A percentile compares a stretch with the other conserved stretches of the same genome.
Evolutionary conservation across 768 basidiomycete genomes (phyloP).

Genomic region (Butyriboletus loyo): DNA sequence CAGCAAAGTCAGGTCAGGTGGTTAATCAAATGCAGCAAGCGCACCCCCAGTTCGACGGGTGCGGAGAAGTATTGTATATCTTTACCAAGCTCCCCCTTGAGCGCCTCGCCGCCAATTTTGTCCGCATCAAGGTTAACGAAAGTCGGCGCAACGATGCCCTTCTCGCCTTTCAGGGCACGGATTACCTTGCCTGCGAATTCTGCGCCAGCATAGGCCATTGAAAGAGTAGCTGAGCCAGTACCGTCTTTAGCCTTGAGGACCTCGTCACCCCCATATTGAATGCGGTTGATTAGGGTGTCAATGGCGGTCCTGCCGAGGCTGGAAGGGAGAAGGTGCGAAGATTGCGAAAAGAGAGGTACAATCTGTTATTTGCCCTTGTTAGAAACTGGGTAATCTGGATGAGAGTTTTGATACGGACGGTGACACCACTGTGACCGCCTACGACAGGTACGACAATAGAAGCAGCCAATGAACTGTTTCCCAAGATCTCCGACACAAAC

Average conservation of each 20-base stretch:
- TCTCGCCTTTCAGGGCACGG: slow-evolving; percentile 83
- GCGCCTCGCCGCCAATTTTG: slow-evolving; percentile 61
- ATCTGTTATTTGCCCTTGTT: slow-evolving; percentile 48
- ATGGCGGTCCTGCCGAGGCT: slow-evolving; percentile 43
- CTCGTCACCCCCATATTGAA: slow-evolving; percentile 96
- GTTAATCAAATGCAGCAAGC: slow-evolving; percentile 10
- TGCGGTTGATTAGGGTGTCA: slow-evolving; percentile 71
- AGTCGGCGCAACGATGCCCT: slow-evolving; percentile 78
- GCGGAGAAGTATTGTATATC: slow-evolving; percentile 87
- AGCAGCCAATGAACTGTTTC: slow-evolving; percentile 57
- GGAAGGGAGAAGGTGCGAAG: slow-evolving; percentile 73
- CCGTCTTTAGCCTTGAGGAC: slow-evolving; percentile 98
- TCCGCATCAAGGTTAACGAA: slow-evolving; percentile 81
- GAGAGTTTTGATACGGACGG: slow-evolving; percentile 43
- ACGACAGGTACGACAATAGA: slow-evolving; percentile 83
- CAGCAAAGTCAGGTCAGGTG: slow-evolving; percentile 1
- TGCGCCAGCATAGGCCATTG: slow-evolving; percentile 94
- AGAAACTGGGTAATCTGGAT: not conserved
- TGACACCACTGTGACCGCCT: slow-evolving; percentile 92
- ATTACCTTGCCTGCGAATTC: slow-evolving; percentile 85
- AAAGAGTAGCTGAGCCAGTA: slow-evolving; percentile 89
- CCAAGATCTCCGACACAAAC: slow-evolving; percentile 80
- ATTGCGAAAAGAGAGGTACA: slow-evolving; percentile 90
- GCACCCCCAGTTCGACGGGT: slow-evolving; percentile 83
- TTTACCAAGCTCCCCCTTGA: slow-evolving; percentile 73